A percentile compares a stretch with the other conserved stretches of the same genome.
phyloP scores from a whole-genome alignment of 768 basidiomycete genomes.

The Pulveroboletus sp. region DNA sequence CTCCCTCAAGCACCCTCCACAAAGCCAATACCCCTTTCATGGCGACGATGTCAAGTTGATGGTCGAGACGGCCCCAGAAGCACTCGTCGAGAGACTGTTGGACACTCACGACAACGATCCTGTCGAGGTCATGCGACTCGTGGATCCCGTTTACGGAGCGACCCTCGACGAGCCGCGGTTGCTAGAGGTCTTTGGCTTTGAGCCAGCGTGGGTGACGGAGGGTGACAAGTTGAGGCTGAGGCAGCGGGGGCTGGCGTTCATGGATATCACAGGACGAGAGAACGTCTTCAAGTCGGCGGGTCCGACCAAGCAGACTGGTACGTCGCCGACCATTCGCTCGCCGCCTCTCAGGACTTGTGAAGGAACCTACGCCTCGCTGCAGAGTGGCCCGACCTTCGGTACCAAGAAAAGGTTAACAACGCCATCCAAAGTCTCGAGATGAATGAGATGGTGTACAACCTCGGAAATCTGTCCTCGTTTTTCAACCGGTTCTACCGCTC shows the following conservation, averaged over 20 bases:
- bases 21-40: background rate
- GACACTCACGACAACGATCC: constrained; percentile 7
- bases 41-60: background rate
- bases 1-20: background rate
- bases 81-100: constrained; percentile 2
- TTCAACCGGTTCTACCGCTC: constrained; percentile 30
- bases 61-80: background rate
- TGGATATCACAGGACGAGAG: constrained; percentile 9
- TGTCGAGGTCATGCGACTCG: constrained; percentile 13
- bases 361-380: background rate
- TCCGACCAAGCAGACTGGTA: background rate
- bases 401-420: constrained; percentile 11
- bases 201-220: constrained; percentile 18
- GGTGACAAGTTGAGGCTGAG: constrained; percentile 14
- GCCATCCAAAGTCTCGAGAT: constrained; percentile 1
- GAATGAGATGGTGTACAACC: constrained; percentile 35
- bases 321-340: too few species aligned
- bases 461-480: constrained; percentile 37
- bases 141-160: constrained; percentile 11
- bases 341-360: too few species aligned
- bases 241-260: constrained; percentile 11
- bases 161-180: constrained; percentile 17
- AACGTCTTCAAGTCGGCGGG: background rate
- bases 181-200: constrained; percentile 9
- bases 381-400: constrained; percentile 19